phyloP scores from a whole-genome alignment of 2,329 filamentous ascomycete genomes.

The Xylaria sp. region DNA sequence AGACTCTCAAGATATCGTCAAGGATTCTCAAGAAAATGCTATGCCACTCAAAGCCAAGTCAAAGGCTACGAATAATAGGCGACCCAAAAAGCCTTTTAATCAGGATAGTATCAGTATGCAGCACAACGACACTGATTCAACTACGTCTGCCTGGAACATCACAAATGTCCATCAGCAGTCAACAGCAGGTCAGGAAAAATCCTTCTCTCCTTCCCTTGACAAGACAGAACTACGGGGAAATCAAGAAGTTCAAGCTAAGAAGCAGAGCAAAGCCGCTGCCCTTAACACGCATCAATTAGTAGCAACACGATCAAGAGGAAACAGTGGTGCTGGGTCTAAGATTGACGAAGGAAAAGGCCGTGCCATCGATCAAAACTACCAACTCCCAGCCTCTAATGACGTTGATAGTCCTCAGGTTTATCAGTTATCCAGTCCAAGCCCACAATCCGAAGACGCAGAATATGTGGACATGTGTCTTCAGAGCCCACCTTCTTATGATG shows the following conservation, averaged over 20 bases:
- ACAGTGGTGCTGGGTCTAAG: not conserved
- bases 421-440: not conserved
- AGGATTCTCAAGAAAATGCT: constrained; percentile 5
- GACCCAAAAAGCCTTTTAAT: constrained; percentile 29
- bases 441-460: not conserved
- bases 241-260: not conserved
- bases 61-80: constrained; percentile 14
- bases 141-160: not conserved
- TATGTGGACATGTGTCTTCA: not conserved
- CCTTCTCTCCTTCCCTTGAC: not conserved
- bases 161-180: not conserved
- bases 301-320: constrained; percentile 4
- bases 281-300: not conserved
- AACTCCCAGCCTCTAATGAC: not conserved
- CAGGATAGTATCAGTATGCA: not conserved
- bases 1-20: constrained; percentile 10
- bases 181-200: not conserved
- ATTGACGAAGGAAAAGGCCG: constrained; percentile 8
- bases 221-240: not conserved
- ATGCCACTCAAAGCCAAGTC: not conserved
- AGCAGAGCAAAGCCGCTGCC: not conserved
- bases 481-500: not conserved
- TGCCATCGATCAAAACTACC: not conserved
- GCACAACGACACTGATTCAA: not conserved
- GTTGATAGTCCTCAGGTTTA: not conserved